Percentiles rank a stretch among this genome's conserved stretches.
phyloP scores from a whole-genome alignment of 306 rosid genomes.

The Trifolium dubium region DNA sequence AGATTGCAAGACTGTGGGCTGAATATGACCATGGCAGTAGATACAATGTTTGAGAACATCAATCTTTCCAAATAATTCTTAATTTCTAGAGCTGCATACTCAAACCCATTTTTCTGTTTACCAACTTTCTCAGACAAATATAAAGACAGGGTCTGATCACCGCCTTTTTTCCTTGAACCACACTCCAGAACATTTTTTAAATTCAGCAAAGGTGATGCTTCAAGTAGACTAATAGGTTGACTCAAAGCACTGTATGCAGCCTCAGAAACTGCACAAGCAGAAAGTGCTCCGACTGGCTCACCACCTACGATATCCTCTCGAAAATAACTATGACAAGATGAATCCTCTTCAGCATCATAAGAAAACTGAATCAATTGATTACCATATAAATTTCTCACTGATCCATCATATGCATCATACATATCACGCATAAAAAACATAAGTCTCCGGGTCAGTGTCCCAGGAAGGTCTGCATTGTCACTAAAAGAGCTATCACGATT shows the following conservation, averaged over 20 bases:
- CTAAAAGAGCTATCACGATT: slow-evolving; percentile 88
- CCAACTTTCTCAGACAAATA: slow-evolving; percentile 74
- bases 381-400: slow-evolving; percentile 87
- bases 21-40: slow-evolving; percentile 73
- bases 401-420: slow-evolving; percentile 81
- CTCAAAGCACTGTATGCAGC: slow-evolving; percentile 98
- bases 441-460: slow-evolving; percentile 79
- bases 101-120: slow-evolving; percentile 69
- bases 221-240: slow-evolving; percentile 93
- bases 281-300: slow-evolving; percentile 85
- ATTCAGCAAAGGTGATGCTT: slow-evolving; percentile 88
- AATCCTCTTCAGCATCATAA: slow-evolving; percentile 49
- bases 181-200: slow-evolving; percentile 87
- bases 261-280: slow-evolving; percentile 95
- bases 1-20: slow-evolving; percentile 53
- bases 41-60: slow-evolving; percentile 66
- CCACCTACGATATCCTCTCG: slow-evolving; percentile 54
- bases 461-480: slow-evolving; percentile 96
- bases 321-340: slow-evolving; percentile 33
- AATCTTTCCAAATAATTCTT: slow-evolving; percentile 80
- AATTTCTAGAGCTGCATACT: slow-evolving; percentile 83
- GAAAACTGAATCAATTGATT: slow-evolving; percentile 78
- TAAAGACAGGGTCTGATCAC: slow-evolving; percentile 64
- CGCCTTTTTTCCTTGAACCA: slow-evolving; percentile 65
- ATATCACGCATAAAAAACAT: slow-evolving; percentile 93